Evolutionary conservation across 2,329 filamentous ascomycete genomes (phyloP), one percentile per base, ranked within the genome.

Genomic region (Diaporthe amygdali): DNA sequence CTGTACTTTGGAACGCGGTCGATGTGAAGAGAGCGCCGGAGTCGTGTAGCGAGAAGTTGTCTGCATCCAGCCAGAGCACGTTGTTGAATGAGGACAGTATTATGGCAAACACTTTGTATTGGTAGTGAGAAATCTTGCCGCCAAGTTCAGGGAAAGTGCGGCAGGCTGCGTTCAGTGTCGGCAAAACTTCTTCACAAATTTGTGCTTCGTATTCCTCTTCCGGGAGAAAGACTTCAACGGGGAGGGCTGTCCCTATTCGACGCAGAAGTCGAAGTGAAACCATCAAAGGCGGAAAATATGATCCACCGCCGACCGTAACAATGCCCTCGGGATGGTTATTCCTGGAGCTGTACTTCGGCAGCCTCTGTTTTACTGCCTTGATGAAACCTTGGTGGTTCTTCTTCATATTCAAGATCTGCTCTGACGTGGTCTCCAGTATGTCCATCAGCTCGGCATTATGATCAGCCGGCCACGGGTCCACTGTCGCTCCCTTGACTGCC

Each of bases 61-160:
- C 88, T 61, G 86, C 85, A 74, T 90, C 88, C 75, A 90, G 84
- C 78, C 88, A 89, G 25, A 90, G 81, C 10, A 89, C 83, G 66
- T 89, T 83, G 75, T 89, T 85, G 73, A 90, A 90, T 1, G 87
- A 86, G 1, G 88, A 89, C 73, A 90, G 86, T 3, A 90, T 79
- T 22, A 90, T 84, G 8, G 88, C 82, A 73, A 90, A 85, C 39
- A 86, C 82, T 76, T 90, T 90, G 79, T 86, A 86, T 75, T 90
- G 88, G 74, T 83, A 89, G 47, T 84, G 79, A 66, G 83, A 79
- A 1, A 56, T 54, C 9, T 37, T 68, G 32, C 51, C 20, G 44
- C 72, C 76, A 22, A 79, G 69, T 20, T 78, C 75, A 8, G 77
- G 61, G 71, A 82, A 74, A 51, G 77, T 73, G 41, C 79, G 73